Evolutionary conservation across 2,329 filamentous ascomycete genomes (phyloP), one percentile per base, ranked within the genome.

Genomic region (Alternaria brassicae): DNA sequence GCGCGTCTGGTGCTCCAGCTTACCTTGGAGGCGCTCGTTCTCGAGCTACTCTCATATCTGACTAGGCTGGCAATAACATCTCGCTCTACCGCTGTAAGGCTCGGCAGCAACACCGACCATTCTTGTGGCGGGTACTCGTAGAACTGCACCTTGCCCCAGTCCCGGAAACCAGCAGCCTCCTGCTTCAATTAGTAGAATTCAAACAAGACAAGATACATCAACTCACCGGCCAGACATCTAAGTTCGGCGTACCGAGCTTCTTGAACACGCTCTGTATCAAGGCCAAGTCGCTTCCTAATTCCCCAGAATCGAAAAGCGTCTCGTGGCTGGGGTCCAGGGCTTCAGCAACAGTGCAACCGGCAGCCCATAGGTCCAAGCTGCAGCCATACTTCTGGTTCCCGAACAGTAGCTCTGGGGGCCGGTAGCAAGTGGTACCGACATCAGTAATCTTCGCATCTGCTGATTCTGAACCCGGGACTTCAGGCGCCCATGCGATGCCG

Each of bases 251-350:
- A 1, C 96, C 96, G 6, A 99, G 78, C 0, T 90, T 96, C 78
- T 91, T 89, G 80, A 99, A 98, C 34, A 98, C 94, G 72, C 92
- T 97, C 53, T 93, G 84, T 56, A 99, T 94, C 50, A 99, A 82
- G 0, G 92, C 91, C 37, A 99, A 83, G 78, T 99, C 95, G 72
- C 91, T 98, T 0, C 96, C 95, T 50, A 98, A 85, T 68, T 96
- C 92, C 1, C 92, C 91, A 3, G 92, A 91, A 73, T 95, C 90
- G 68, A 99, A 98, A 1, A 98, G 82, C 0, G 90, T 84, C 60
- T 80, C 42, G 80, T 87, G 67, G 74, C 83, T 65, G 65, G 83
- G 62, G 76, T 83, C 72, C 80, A 88, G 72, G 77, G 91, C 80
- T 78, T 98, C 93, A 4, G 92, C 91, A 10, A 96, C 86, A 71